Base-by-base conservation (phyloP, 1,139 yeast genomes). In the Meyerozyma guilliermondii region DNA sequence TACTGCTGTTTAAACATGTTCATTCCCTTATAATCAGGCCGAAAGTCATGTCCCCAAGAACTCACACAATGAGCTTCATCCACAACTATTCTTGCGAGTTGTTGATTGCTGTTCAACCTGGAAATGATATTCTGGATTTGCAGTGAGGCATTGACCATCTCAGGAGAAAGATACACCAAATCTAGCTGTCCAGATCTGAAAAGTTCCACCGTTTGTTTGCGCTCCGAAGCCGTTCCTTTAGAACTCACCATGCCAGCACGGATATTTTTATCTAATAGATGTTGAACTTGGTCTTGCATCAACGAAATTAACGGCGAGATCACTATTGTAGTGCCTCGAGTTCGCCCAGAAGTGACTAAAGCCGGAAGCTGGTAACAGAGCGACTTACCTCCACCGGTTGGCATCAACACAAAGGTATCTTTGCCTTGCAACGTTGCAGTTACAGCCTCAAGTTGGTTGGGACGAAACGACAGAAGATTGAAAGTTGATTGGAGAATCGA, bases 31-130 rank as follows among this genome's bases (percentile, higher is more conserved):
- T 94, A 94, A 61, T 92, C 98, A 0, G 98, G 98, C 45, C 99
- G 74, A 60, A 94, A 94, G 63, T 94, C 98, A 62, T 94, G 98
- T 14, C 99, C 99, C 99, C 99, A 94, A 9, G 95, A 86, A 46
- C 96, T 87, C 44, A 94, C 95, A 74, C 99, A 94, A 65, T 94
- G 99, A 0, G 98, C 98, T 59, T 94, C 99, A 65, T 94, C 99
- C 39, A 94, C 89, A 9, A 94, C 97, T 28, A 94, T 78, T 42
- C 98, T 71, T 0, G 97, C 96, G 35, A 94, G 65, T 52, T 71
- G 68, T 5, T 74, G 68, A 33, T 72, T 73, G 3, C 71, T 66
- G 58, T 86, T 72, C 16, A 92, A 65, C 41, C 65, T 71, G 13
- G 72, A 67, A 41, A 94, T 80, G 1, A 83, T 83, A 43, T 71